These are phyloP conservation scores for Claviceps paspali DNA, from an alignment of 2,329 filamentous ascomycete genomes.

Conservation along the genomic window DNA sequence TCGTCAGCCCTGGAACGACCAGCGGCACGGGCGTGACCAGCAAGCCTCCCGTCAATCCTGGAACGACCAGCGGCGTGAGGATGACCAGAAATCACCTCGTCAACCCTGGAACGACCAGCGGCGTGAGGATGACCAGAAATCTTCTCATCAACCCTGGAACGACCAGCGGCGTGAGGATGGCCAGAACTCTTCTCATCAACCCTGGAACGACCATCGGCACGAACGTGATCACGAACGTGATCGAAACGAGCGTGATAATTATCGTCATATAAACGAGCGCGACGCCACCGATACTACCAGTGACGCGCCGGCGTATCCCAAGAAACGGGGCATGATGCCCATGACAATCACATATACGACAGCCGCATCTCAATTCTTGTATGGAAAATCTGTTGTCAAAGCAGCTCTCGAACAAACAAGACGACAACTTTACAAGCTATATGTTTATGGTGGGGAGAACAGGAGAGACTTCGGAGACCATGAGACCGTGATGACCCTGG, in stretches of 20 bases:
- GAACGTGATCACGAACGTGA: background rate
- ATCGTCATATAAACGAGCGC: too few species aligned
- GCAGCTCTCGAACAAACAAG: conserved; percentile 54
- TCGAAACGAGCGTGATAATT: too few species aligned
- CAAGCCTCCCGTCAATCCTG: too few species aligned
- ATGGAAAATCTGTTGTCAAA: conserved; percentile 66
- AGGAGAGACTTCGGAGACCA: conserved; percentile 34
- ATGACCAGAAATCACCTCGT: too few species aligned
- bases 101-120: too few species aligned
- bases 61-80: background rate
- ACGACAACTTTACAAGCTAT: conserved; percentile 71
- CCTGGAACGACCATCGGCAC: background rate
- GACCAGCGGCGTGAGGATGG: too few species aligned
- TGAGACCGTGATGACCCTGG: conserved; percentile 27
- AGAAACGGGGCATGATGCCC: conserved; percentile 19
- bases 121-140: too few species aligned
- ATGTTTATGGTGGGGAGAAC: conserved; percentile 51
- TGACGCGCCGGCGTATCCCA: conserved; percentile 1
- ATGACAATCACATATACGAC: conserved; percentile 48
- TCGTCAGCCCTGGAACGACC: too few species aligned
- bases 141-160: too few species aligned
- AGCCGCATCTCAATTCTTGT: conserved; percentile 81
- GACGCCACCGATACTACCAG: background rate
- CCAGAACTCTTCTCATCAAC: too few species aligned
- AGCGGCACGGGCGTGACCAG: background rate